Percentiles rank a stretch among this genome's conserved stretches.
phyloP scores from a whole-genome alignment of 2,329 filamentous ascomycete species.

The Xylaria arbuscula region DNA sequence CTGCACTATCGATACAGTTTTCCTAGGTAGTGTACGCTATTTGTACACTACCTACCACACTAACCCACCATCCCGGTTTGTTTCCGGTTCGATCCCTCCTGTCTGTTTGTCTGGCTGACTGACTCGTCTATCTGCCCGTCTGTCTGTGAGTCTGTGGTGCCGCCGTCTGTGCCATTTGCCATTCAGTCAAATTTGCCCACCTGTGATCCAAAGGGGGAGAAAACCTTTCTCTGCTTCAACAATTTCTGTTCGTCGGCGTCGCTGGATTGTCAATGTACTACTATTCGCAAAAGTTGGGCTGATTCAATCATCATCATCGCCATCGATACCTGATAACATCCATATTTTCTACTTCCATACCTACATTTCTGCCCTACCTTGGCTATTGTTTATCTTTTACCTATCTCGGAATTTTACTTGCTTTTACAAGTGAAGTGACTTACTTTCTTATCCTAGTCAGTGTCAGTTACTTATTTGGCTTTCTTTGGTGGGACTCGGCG shows the following conservation, averaged over 20 bases:
- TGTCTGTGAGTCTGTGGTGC: background rate
- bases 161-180: background rate
- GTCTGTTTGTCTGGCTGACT: conserved; percentile 14
- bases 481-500: conserved; percentile 22
- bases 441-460: background rate
- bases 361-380: background rate
- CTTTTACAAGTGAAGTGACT: background rate
- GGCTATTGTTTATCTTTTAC: background rate
- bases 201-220: conserved; percentile 9
- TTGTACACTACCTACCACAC: no score
- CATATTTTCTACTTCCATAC: background rate
- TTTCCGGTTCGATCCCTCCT: conserved; percentile 14
- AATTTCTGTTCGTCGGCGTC: background rate
- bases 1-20: background rate
- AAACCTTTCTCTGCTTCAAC: background rate
- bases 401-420: background rate
- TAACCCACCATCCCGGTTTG: conserved; percentile 20
- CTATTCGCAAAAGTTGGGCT: background rate
- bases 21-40: background rate
- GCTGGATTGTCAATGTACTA: background rate
- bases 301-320: background rate
- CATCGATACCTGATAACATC: background rate
- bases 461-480: conserved; percentile 6
- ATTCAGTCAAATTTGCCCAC: conserved; percentile 4
- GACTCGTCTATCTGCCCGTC: background rate